These are phyloP conservation scores for Stephanodiscus triporus DNA, from an alignment of 108 stramenopile genomes.

Conservation along the genomic window DNA sequence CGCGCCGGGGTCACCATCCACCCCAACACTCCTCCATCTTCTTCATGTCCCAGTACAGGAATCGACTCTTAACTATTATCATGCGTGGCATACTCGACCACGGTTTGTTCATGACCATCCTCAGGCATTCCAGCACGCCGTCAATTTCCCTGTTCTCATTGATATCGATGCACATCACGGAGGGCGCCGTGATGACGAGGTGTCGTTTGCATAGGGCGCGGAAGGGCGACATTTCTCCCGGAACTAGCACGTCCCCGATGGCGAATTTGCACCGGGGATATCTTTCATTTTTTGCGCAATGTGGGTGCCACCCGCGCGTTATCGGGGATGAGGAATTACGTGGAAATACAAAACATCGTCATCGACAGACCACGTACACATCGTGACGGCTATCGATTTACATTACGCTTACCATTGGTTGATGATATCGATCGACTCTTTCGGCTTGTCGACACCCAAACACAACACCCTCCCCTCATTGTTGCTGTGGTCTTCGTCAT, in stretches of 20 bases:
- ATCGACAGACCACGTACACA: too few relatives aligned
- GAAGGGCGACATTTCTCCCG: conserved; percentile 28
- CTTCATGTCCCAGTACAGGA: conserved; percentile 63
- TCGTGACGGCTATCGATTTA: background rate
- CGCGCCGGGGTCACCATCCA: too few relatives aligned
- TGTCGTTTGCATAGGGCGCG: conserved; percentile 23
- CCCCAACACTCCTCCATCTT: background rate
- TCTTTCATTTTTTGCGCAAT: background rate
- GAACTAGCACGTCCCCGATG: conserved; percentile 42
- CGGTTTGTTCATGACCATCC: conserved; percentile 46
- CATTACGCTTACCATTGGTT: conserved; percentile 35
- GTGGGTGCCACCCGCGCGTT: too few relatives aligned
- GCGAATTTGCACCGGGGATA: conserved; percentile 65
- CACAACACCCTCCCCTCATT: conserved; percentile 5
- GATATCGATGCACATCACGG: conserved; percentile 82
- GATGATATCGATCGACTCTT: conserved; percentile 65
- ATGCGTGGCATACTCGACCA: conserved; percentile 62
- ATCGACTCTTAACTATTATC: conserved; percentile 82
- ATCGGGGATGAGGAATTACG: too few relatives aligned
- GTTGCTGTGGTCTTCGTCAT: background rate
- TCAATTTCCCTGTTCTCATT: conserved; percentile 83
- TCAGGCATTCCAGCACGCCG: conserved; percentile 70
- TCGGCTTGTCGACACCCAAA: conserved; percentile 78
- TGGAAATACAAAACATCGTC: too few relatives aligned
- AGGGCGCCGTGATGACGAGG: conserved; percentile 26